Percentiles rank a stretch among this genome's conserved stretches.
Conservation (phyloP, 2,329 filamentous ascomycete species). For the Calcarisporium arbuscula region DNA sequence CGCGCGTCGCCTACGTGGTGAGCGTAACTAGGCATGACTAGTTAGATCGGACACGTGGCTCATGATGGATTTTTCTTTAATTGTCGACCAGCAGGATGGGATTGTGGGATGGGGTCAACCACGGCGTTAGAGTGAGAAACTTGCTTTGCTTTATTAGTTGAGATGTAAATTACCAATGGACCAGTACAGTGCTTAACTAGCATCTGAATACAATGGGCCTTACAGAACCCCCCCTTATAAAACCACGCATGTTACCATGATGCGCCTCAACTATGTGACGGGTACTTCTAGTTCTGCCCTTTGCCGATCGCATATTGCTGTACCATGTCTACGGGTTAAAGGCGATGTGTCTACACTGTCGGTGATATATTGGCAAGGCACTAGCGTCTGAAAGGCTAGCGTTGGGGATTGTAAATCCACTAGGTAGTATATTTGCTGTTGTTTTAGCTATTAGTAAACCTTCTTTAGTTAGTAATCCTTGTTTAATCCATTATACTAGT, state of each 20-base stretch:
- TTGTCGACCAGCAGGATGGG: too few species aligned
- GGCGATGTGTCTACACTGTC: not conserved
- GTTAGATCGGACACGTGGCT: conserved; percentile 21
- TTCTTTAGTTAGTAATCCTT: too few species aligned
- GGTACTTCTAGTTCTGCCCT: too few species aligned
- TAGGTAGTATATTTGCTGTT: not conserved
- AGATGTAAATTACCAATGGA: conserved; percentile 36
- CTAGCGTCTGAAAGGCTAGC: not conserved
- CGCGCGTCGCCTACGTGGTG: conserved; percentile 88
- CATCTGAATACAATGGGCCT: too few species aligned
- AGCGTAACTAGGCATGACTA: conserved; percentile 63
- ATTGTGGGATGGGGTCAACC: conserved; percentile 37
- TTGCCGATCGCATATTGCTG: not conserved
- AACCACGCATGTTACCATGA: conserved; percentile 3
- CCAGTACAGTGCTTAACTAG: conserved; percentile 13
- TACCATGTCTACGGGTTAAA: not conserved
- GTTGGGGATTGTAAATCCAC: not conserved
- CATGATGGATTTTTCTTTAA: conserved; percentile 37
- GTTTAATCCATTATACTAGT: not conserved
- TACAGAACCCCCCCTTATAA: too few species aligned
- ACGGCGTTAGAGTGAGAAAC: conserved; percentile 38
- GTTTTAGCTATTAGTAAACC: not conserved
- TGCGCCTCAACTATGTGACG: conserved; percentile 2
- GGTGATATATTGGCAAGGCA: not conserved
- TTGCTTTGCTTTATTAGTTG: conserved; percentile 30